These are phyloP conservation scores for Diutina sp. DNA, from an alignment of 1,139 yeast species.

Conservation along the genomic window DNA sequence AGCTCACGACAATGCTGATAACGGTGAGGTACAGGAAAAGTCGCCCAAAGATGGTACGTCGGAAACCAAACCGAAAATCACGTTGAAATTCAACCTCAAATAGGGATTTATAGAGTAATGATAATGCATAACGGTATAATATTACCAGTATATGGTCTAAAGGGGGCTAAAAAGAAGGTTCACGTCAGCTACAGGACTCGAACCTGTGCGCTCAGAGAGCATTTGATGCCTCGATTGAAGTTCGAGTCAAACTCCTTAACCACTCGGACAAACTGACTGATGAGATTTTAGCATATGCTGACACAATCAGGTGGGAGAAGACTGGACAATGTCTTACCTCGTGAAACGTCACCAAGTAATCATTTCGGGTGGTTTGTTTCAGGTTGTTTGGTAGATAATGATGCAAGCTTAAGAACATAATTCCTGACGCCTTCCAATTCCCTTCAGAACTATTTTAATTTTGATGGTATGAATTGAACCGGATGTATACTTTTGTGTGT, in stretches of 20 bases:
- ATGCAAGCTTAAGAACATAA: no score
- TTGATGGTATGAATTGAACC: no score
- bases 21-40: background rate
- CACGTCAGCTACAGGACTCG: constrained; percentile 2
- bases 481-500: no score
- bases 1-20: background rate
- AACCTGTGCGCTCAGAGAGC: constrained; percentile 2
- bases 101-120: constrained; percentile 4
- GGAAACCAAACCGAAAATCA: constrained; percentile 9
- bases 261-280: constrained; percentile 2
- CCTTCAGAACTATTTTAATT: no score
- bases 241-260: constrained; percentile 2
- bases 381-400: no score
- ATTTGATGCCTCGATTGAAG: background rate
- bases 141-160: background rate
- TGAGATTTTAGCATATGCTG: background rate
- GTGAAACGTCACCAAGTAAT: no score
- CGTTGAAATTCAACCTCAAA: constrained; percentile 14
- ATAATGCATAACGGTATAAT: background rate
- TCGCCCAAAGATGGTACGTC: background rate
- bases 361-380: no score
- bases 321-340: no score
- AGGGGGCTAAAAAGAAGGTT: background rate
- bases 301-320: no score
- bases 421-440: no score